A percentile compares a stretch with the other conserved stretches of the same genome.
These are phyloP conservation scores for Ceratobasidium sp. DNA, from an alignment of 1,284 basidiomycete genomes.

Conservation along the genomic window DNA sequence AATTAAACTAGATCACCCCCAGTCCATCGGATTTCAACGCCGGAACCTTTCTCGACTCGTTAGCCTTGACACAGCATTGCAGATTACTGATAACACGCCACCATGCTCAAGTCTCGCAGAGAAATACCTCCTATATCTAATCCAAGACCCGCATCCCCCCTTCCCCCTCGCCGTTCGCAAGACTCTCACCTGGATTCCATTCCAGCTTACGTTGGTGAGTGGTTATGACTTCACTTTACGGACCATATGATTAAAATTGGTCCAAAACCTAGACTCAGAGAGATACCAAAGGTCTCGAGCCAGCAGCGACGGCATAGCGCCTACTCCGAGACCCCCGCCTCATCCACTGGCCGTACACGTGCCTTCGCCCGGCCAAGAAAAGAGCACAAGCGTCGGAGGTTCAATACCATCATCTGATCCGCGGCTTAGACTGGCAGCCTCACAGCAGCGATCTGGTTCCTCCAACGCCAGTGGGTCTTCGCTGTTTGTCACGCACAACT, in stretches of 20 bases:
- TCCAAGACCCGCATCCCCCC: constrained; percentile 17
- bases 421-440: not conserved
- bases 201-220: not conserved
- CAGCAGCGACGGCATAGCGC: constrained; percentile 20
- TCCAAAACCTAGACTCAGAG: too few relatives aligned
- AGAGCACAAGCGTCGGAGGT: constrained; percentile 1
- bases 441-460: constrained; percentile 8
- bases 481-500: constrained; percentile 19
- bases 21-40: too few relatives aligned
- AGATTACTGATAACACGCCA: constrained; percentile 15
- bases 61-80: not conserved
- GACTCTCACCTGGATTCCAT: constrained; percentile 22
- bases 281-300: too few relatives aligned
- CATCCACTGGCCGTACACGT: constrained; percentile 26
- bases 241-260: too few relatives aligned
- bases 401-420: constrained; percentile 16
- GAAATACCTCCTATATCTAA: constrained; percentile 26
- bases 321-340: constrained; percentile 18
- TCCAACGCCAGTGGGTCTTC: constrained; percentile 15
- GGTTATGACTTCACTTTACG: too few relatives aligned
- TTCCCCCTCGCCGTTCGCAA: constrained; percentile 31
- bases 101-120: constrained; percentile 31
- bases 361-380: constrained; percentile 31
- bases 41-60: not conserved
- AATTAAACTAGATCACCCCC: too few relatives aligned